These are phyloP conservation scores for Leccinum imitatum DNA, from an alignment of 768 basidiomycete genomes.

Conservation along the genomic window DNA sequence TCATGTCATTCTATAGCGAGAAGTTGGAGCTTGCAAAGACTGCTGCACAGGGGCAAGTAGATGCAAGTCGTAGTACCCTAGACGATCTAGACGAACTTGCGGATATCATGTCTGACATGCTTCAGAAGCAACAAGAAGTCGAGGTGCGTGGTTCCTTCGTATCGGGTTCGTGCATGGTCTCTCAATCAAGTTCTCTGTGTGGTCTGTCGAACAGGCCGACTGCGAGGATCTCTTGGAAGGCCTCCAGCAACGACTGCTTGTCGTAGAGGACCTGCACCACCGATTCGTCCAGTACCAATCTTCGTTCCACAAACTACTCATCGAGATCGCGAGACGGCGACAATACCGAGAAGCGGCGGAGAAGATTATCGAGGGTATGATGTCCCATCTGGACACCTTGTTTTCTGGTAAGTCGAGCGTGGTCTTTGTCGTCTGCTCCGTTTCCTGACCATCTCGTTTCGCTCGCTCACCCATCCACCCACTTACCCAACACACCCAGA, in stretches of 20 bases:
- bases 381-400: slow-evolving; percentile 61
- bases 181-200: background rate
- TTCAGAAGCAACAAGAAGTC: slow-evolving; percentile 63
- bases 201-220: slow-evolving; percentile 38
- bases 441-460: background rate
- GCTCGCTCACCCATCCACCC: background rate
- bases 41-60: slow-evolving; percentile 46
- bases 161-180: background rate
- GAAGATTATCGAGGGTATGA: slow-evolving; percentile 64
- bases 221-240: slow-evolving; percentile 52
- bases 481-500: slow-evolving; percentile 40
- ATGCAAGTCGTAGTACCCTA: slow-evolving; percentile 48
- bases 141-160: slow-evolving; percentile 46
- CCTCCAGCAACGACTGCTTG: slow-evolving; percentile 60
- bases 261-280: slow-evolving; percentile 62
- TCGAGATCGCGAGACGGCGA: slow-evolving; percentile 70
- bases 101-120: slow-evolving; percentile 77
- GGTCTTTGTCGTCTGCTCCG: background rate
- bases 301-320: slow-evolving; percentile 69
- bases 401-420: slow-evolving; percentile 50
- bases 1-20: slow-evolving; percentile 41
- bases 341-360: slow-evolving; percentile 67
- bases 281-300: slow-evolving; percentile 68
- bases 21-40: slow-evolving; percentile 46
- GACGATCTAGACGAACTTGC: slow-evolving; percentile 75